A percentile compares a stretch with the other conserved stretches of the same genome.
Conservation (phyloP, 2,329 filamentous ascomycete species). For the Chlorencoelia australis region DNA sequence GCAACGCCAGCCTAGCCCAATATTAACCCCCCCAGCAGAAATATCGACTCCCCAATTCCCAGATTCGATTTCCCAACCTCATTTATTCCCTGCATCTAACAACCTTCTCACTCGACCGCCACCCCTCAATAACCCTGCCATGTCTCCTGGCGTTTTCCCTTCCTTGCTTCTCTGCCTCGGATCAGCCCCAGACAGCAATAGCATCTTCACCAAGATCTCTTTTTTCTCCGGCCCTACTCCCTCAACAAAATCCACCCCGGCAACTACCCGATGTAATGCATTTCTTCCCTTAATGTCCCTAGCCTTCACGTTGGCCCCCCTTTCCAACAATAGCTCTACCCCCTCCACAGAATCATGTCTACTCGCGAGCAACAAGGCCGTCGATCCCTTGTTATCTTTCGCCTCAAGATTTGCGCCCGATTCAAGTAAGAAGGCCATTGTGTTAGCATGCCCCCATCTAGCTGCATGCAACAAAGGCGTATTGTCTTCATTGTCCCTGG, state of each 20-base stretch:
- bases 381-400: conserved; percentile 11
- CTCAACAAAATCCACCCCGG: conserved; percentile 10
- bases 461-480: conserved; percentile 11
- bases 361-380: conserved; percentile 11
- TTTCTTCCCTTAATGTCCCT: conserved; percentile 13
- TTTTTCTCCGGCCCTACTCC: conserved; percentile 6
- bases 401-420: conserved; percentile 11
- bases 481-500: conserved; percentile 8
- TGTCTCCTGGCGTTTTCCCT: conserved; percentile 11
- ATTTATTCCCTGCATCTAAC: no score
- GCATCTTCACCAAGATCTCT: conserved; percentile 10
- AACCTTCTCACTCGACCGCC: conserved; percentile 11
- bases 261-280: conserved; percentile 14
- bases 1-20: no score
- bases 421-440: conserved; percentile 6
- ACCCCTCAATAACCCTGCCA: conserved; percentile 8
- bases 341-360: conserved; percentile 11
- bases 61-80: no score
- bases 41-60: no score
- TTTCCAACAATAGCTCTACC: conserved; percentile 8
- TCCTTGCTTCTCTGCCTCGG: conserved; percentile 8
- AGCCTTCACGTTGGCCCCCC: conserved; percentile 8
- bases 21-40: no score
- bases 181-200: conserved; percentile 14
- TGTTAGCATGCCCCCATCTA: conserved; percentile 10